A percentile compares a stretch with the other conserved stretches of the same genome.
phyloP scores from a whole-genome alignment of 371 early-diverging fungal species.

The Blastocladiella emersonii region DNA sequence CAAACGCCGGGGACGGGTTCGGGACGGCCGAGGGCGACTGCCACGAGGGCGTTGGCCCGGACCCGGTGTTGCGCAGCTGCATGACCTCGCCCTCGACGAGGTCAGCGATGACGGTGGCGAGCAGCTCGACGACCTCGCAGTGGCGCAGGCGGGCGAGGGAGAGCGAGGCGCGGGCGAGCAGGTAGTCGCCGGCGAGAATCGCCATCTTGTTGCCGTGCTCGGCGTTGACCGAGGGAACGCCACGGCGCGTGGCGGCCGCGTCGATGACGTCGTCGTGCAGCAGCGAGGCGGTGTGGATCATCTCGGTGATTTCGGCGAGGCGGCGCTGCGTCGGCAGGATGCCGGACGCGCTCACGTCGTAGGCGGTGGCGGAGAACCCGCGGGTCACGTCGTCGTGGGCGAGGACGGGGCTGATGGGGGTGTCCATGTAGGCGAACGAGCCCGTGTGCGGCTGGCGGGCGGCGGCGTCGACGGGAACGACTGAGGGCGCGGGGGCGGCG shows the following conservation, averaged over 20 bases:
- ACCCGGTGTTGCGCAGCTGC: conserved; percentile 64
- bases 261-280: conserved; percentile 93
- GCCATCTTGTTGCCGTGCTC: conserved; percentile 95
- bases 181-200: conserved; percentile 85
- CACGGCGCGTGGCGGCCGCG: conserved; percentile 49
- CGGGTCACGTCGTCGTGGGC: not conserved
- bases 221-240: conserved; percentile 58
- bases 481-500: not conserved
- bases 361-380: not conserved
- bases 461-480: not conserved
- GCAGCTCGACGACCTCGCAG: conserved; percentile 78
- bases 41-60: not conserved
- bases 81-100: conserved; percentile 93
- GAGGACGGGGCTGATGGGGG: conserved; percentile 14
- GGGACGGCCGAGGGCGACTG: conserved; percentile 1
- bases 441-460: not conserved
- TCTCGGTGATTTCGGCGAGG: conserved; percentile 87
- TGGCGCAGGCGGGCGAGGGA: conserved; percentile 76
- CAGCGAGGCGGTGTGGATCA: conserved; percentile 92
- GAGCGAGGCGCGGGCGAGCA: conserved; percentile 81
- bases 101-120: conserved; percentile 83
- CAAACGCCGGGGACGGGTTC: conserved; percentile 32
- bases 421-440: conserved; percentile 19
- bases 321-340: conserved; percentile 80
- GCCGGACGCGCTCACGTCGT: conserved; percentile 18